A percentile compares a stretch with the other conserved stretches of the same genome.
Conservation (phyloP, 345 rosid species). For the Populus nigra region DNA sequence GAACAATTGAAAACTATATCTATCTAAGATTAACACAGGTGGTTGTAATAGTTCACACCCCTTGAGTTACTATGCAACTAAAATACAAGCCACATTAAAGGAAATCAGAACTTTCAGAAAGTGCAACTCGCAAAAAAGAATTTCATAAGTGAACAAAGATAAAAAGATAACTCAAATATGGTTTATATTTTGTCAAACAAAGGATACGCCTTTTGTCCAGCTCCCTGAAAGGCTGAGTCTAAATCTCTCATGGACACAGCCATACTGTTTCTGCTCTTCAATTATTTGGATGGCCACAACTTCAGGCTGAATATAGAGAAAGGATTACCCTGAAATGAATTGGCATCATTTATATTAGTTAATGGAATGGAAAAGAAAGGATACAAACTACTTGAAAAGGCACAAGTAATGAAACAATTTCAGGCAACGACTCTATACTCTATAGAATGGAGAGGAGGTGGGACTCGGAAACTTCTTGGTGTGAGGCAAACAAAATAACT, state of each 20-base stretch:
- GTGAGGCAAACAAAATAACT: background rate
- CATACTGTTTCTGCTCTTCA: conserved; percentile 49
- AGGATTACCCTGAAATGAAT: conserved; percentile 30
- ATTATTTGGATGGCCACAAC: conserved; percentile 30
- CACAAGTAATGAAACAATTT: conserved; percentile 11
- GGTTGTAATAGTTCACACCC: background rate
- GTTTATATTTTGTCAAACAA: conserved; percentile 16
- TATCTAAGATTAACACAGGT: background rate
- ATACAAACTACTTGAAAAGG: background rate
- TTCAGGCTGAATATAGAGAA: conserved; percentile 25
- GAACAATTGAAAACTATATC: background rate
- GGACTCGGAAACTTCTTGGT: conserved; percentile 2
- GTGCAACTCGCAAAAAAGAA: background rate
- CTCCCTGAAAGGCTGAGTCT: conserved; percentile 96
- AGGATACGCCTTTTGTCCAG: conserved; percentile 99
- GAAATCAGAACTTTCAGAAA: background rate
- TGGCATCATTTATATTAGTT: conserved; percentile 18
- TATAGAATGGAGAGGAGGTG: background rate
- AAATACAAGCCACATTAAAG: background rate
- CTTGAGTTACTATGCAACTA: background rate
- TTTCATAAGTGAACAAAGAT: background rate
- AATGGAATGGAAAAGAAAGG: background rate
- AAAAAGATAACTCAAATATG: conserved; percentile 5
- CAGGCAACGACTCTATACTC: conserved; percentile 2
- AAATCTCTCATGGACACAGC: conserved; percentile 97